A percentile compares a stretch with the other conserved stretches of the same genome.
Conservation (phyloP, 768 basidiomycete genomes). For the Lentinula lateritia region DNA sequence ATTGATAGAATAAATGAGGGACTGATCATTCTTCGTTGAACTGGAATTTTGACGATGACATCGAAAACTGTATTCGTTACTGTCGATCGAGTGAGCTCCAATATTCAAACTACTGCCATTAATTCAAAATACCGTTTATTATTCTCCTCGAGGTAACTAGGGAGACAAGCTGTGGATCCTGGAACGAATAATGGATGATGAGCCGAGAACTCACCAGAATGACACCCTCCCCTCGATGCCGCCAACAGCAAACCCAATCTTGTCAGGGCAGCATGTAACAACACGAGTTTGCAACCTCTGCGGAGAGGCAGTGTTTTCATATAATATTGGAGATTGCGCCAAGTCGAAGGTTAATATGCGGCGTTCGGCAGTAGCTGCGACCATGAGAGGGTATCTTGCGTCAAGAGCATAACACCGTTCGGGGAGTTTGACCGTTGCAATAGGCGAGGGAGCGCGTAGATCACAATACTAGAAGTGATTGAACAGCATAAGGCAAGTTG, state of each 20-base stretch:
- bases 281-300: slow-evolving; percentile 92
- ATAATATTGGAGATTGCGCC: slow-evolving; percentile 71
- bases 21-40: slow-evolving; percentile 55
- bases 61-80: slow-evolving; percentile 86
- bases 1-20: slow-evolving; percentile 77
- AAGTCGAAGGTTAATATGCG: slow-evolving; percentile 63
- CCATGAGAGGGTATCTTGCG: slow-evolving; percentile 74
- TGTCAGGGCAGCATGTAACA: slow-evolving; percentile 72
- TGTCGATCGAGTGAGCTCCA: slow-evolving; percentile 13
- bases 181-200: neutral
- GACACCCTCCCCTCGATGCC: slow-evolving; percentile 91
- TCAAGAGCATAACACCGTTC: slow-evolving; percentile 90
- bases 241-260: slow-evolving; percentile 74
- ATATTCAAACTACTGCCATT: too few species aligned
- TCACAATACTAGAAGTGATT: slow-evolving; percentile 78
- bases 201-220: slow-evolving; percentile 58
- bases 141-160: slow-evolving; percentile 82
- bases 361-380: slow-evolving; percentile 91
- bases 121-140: slow-evolving; percentile 47
- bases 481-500: neutral
- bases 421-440: slow-evolving; percentile 74
- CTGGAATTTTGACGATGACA: slow-evolving; percentile 62
- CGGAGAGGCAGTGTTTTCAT: slow-evolving; percentile 76
- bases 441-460: slow-evolving; percentile 63
- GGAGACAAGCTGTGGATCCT: neutral